Base-by-base conservation (phyloP, 257 asterid species). In the Gentiana macrophylla region DNA sequence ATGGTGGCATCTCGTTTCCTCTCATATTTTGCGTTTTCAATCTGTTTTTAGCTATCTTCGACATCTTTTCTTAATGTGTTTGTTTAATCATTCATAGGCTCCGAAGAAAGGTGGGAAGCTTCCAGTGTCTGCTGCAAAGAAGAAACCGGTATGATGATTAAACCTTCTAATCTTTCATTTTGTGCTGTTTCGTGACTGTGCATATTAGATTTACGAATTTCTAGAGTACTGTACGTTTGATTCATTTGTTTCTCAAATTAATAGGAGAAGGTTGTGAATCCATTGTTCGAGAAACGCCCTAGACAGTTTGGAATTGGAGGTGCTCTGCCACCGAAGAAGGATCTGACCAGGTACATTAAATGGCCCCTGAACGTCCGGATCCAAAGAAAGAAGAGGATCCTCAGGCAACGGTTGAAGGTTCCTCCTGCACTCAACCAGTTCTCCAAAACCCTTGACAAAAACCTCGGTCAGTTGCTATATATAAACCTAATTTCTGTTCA, bases 371-470 rank as follows among this genome's bases (percentile, higher is more conserved):
- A 51, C 47, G 81, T 75, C 5, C 52, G 55, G 15, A 65, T 71
- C 4, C 75, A 75, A 50, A 68, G 78, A 70, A 75, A 75, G 67
- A 70, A 67, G 67, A 69, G 77, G 67, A 66, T 76, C 56, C 72
- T 76, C 11, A 76, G 72, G 66, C 73, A 65, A 67, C 68, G 81
- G 0, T 55, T 76, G 52, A 76, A 76, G 78, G 81, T 76, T 6
- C 81, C 81, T 0, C 81, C 81, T 0, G 71, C 81, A 3, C 69
- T 76, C 55, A 76, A 72, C 64, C 81, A 72, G 73, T 76, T 76
- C 66, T 52, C 79, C 55, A 76, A 72, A 49, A 76, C 79, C 1
- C 79, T 76, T 1, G 82, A 76, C 35, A 76, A 76, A 51, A 76
- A 76, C 48, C 79, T 76, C 1, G 82, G 82, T 76, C 44, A 7